Base-by-base conservation (phyloP, 768 basidiomycete species). In the Suillus variegatus region DNA sequence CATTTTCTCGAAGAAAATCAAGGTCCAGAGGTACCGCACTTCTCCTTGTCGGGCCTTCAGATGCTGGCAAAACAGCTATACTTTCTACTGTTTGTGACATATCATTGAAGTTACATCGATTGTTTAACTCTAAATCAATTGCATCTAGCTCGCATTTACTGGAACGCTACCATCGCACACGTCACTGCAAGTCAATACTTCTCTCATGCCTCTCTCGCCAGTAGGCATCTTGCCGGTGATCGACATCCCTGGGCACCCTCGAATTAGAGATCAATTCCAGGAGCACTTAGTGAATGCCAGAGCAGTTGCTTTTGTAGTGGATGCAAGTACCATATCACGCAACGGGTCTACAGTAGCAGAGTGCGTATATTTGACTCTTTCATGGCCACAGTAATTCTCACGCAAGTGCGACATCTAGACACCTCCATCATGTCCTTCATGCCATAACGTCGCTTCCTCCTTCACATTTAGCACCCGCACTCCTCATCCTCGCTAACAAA, bases 171-270 rank as follows among this genome's bases (percentile, higher is more conserved):
- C 86, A 51, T 91, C 91, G 3, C 89, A 92, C 69, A 87, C 91
- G 4, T 94, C 93, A 0, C 79, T 95, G 72, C 93, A 95, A 74
- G 82, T 83, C 6, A 95, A 93, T 73, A 77, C 82, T 0, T 83
- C 86, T 5, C 68, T 81, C 6, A 73, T 89, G 41, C 65, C 76
- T 6, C 69, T 88, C n/a, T 73, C 76, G 7, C 67, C 79, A 2
- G 80, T 79, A 51, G 85, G 83, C 69, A 72, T 76, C 16, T 72
- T 90, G 54, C 84, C 81, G 47, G 76, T 91, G 14, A 79, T 93
- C 20, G 93, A 95, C 75, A 77, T 95, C 49, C 93, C 93, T 9
- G 93, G 93, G n/a, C 93, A 95, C 74, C 90, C 93, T 12, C 85
- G 93, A 49, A 84, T 95, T 63, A 79, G 92, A 38, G 85, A 85